Conservation (phyloP, 768 basidiomycete species). For the Mycena galericulata region DNA sequence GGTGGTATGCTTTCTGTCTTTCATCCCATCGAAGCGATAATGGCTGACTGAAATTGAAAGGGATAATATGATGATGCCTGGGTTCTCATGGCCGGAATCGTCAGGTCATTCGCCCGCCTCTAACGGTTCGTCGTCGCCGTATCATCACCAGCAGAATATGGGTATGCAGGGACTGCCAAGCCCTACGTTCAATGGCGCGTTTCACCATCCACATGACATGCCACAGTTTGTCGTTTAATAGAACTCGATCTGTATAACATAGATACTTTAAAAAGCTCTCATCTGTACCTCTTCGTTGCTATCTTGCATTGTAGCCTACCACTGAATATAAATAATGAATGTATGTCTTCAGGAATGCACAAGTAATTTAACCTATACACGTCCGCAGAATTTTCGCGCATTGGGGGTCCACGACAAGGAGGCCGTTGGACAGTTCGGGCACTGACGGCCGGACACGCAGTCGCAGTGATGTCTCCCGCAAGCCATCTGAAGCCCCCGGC, state of each 20-base stretch:
- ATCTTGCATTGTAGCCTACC: slow-evolving; percentile 6
- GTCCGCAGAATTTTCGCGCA: too few relatives aligned
- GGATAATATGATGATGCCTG: slow-evolving; percentile 4
- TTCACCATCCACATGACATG: slow-evolving; percentile 37
- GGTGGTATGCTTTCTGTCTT: slow-evolving; percentile 66
- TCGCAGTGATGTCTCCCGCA: too few relatives aligned
- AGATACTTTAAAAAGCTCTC: not conserved
- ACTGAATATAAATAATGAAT: slow-evolving; percentile 4
- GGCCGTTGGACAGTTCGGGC: too few relatives aligned
- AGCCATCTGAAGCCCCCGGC: too few relatives aligned
- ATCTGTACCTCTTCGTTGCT: not conserved
- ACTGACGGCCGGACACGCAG: too few relatives aligned
- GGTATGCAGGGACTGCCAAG: slow-evolving; percentile 11
- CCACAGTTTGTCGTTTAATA: slow-evolving; percentile 40
- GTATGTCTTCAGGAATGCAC: not conserved
- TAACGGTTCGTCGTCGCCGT: slow-evolving; percentile 29
- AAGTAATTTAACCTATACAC: too few relatives aligned
- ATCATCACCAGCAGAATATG: slow-evolving; percentile 34
- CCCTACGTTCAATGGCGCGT: slow-evolving; percentile 18
- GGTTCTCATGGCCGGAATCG: slow-evolving; percentile 49
- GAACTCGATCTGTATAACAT: slow-evolving; percentile 14
- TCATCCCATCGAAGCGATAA: not conserved
- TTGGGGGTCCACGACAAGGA: too few relatives aligned
- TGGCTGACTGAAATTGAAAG: not conserved
- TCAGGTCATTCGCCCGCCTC: slow-evolving; percentile 39